A percentile compares a stretch with the other conserved stretches of the same genome.
Evolutionary conservation across 306 rosid species (phyloP).

Genomic region (Castanopsis chinensis): DNA sequence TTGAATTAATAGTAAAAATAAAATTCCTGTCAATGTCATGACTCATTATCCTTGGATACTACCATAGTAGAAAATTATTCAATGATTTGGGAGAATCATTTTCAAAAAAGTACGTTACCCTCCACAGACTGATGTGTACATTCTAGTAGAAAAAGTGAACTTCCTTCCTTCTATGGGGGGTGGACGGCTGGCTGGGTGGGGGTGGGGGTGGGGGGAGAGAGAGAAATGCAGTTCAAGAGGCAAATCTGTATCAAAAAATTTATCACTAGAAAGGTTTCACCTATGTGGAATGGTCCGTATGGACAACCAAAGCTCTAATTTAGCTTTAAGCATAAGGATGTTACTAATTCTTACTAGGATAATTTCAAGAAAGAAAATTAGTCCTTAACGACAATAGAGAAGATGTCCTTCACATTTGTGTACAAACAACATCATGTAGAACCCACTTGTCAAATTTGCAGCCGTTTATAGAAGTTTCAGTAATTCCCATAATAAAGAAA

Average conservation of each 20-base stretch:
- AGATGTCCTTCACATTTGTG: not conserved
- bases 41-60: not conserved
- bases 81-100: not conserved
- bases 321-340: constrained; percentile 1
- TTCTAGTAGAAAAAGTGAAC: not conserved
- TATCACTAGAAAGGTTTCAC: not conserved
- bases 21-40: not conserved
- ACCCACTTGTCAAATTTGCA: not conserved
- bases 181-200: too few relatives aligned
- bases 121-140: not conserved
- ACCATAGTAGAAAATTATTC: not conserved
- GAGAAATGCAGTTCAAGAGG: not conserved
- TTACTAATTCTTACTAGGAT: not conserved
- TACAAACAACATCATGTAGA: not conserved
- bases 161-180: too few relatives aligned
- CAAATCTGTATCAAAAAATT: not conserved
- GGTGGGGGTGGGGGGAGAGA: too few relatives aligned
- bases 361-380: constrained; percentile 12
- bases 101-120: not conserved
- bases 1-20: not conserved
- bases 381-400: not conserved
- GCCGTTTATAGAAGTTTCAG: not conserved
- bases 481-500: not conserved
- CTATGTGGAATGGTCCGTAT: too few relatives aligned
- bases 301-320: not conserved